phyloP scores from a whole-genome alignment of 345 rosid genomes.

The Hibiscus trionum region DNA sequence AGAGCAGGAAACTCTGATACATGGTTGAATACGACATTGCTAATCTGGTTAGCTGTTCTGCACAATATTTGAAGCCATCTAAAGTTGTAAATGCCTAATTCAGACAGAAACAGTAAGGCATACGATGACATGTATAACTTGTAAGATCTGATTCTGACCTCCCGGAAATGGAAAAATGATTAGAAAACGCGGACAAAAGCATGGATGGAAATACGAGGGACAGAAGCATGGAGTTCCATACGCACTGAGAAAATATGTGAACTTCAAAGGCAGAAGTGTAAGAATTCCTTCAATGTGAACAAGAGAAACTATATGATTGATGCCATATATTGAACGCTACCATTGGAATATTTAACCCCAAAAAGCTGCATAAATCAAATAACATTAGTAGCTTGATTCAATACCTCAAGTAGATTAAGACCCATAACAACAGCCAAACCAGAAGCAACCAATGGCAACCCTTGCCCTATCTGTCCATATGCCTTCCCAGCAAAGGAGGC shows the following conservation, averaged over 20 bases:
- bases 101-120: not conserved
- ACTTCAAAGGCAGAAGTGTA: not conserved
- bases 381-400: not conserved
- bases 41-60: not conserved
- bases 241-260: not conserved
- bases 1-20: not conserved
- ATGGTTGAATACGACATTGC: not conserved
- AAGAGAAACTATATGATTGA: conserved; percentile 4
- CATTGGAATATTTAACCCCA: not conserved
- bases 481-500: conserved; percentile 98
- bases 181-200: not conserved
- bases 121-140: not conserved
- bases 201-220: not conserved
- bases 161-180: not conserved
- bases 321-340: not conserved
- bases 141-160: not conserved
- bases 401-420: conserved; percentile 96
- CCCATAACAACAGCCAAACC: conserved; percentile 90
- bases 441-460: conserved; percentile 86
- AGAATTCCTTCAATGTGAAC: not conserved
- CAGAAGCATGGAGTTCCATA: not conserved
- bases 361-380: conserved; percentile 13
- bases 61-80: not conserved
- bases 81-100: not conserved
- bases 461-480: conserved; percentile 93